Percentiles rank a stretch among this genome's conserved stretches.
Evolutionary conservation across 495 filamentous ascomycete genomes (phyloP).

Genomic region (Friedmanniomyces endolithicus): DNA sequence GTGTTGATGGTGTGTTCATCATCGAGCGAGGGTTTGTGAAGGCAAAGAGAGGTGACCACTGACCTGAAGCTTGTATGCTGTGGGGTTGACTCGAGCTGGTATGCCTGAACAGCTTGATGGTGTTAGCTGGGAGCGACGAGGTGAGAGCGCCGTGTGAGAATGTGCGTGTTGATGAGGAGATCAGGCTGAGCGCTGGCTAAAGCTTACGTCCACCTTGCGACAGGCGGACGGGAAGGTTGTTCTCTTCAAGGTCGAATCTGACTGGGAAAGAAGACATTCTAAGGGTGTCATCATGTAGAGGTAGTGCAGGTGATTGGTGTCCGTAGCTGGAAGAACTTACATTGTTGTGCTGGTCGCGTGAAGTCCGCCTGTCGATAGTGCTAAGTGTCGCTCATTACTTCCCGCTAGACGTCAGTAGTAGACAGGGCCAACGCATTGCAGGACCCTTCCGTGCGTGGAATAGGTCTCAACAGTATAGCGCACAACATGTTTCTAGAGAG

Average conservation of each 20-base stretch:
- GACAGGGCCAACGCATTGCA: too few relatives aligned
- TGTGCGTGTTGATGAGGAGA: slow-evolving; percentile 7
- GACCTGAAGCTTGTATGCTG: too few relatives aligned
- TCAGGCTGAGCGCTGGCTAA: slow-evolving; percentile 99
- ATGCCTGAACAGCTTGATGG: not conserved
- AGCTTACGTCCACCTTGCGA: slow-evolving; percentile 64
- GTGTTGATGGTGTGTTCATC: slow-evolving; percentile 48
- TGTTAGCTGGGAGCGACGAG: not conserved
- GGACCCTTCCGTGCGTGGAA: too few relatives aligned
- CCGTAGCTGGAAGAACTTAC: slow-evolving; percentile 5
- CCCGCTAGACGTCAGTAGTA: too few relatives aligned
- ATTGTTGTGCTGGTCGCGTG: not conserved
- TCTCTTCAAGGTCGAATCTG: slow-evolving; percentile 93
- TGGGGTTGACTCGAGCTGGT: too few relatives aligned
- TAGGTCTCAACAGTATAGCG: too few relatives aligned
- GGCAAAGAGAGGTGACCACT: slow-evolving; percentile 5
- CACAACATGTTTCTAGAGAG: too few relatives aligned
- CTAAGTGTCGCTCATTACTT: too few relatives aligned
- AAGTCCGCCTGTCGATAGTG: not conserved
- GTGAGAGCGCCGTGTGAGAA: not conserved
- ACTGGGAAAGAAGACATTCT: slow-evolving; percentile 83
- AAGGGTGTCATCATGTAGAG: slow-evolving; percentile 64
- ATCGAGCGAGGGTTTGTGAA: not conserved
- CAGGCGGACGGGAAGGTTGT: slow-evolving; percentile 53
- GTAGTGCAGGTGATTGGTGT: not conserved